phyloP scores from a whole-genome alignment of 164 flowering plant genomes.

The Magnolia kwangsiensis region DNA sequence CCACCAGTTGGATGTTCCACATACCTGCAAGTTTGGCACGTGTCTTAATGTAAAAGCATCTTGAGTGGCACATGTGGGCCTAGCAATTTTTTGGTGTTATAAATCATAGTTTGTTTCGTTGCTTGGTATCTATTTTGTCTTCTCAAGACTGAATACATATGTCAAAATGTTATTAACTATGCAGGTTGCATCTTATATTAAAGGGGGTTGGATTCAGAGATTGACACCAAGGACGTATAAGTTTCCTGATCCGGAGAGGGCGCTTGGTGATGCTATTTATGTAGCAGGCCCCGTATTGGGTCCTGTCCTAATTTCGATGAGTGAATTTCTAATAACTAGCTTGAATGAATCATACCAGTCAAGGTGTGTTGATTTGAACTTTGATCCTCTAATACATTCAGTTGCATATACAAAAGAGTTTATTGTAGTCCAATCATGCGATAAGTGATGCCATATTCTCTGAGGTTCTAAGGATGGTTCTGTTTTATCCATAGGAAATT shows the following conservation, averaged over 20 bases:
- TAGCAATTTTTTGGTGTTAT: neutral
- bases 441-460: neutral
- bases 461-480: neutral
- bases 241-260: conserved; percentile 77
- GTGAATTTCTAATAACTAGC: conserved; percentile 92
- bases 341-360: conserved; percentile 90
- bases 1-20: neutral
- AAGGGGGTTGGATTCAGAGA: conserved; percentile 93
- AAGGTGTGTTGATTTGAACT: conserved; percentile 46
- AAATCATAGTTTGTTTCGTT: neutral
- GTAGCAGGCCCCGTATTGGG: conserved; percentile 92
- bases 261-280: conserved; percentile 67
- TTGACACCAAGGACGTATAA: conserved; percentile 48
- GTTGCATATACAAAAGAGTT: neutral
- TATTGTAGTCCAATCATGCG: neutral
- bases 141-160: neutral
- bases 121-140: neutral
- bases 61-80: neutral
- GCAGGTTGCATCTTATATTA: conserved; percentile 67
- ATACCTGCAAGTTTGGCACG: too few relatives aligned
- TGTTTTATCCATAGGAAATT: neutral
- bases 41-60: neutral
- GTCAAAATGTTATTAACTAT: neutral
- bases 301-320: conserved; percentile 75
- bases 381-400: neutral